Evolutionary conservation across 306 rosid genomes (phyloP).

Genomic region (Rosa lucieae): DNA sequence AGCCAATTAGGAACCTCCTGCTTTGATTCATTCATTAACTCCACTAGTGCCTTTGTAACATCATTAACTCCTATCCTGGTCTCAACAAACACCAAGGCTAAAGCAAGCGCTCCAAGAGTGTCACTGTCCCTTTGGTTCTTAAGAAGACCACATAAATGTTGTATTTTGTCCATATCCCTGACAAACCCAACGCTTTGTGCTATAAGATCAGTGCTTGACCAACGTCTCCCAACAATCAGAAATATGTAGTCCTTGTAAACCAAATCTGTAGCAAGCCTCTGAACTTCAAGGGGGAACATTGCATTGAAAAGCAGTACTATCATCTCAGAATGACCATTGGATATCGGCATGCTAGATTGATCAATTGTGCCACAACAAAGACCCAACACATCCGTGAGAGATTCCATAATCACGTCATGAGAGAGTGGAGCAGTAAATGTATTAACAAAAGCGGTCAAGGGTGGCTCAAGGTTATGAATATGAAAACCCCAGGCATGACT

Average conservation of each 20-base stretch:
- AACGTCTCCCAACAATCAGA: constrained; percentile 38
- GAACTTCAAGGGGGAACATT: too few species aligned
- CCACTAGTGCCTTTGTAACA: constrained; percentile 26
- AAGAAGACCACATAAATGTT: constrained; percentile 28
- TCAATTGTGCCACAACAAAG: too few species aligned
- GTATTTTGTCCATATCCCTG: constrained; percentile 27
- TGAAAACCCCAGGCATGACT: too few species aligned
- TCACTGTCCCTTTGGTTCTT: constrained; percentile 9
- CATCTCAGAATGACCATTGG: too few species aligned
- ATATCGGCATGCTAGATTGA: too few species aligned
- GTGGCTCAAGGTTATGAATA: too few species aligned
- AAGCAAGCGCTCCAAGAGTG: constrained; percentile 15
- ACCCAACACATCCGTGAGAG: too few species aligned
- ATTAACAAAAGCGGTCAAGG: too few species aligned
- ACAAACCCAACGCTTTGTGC: constrained; percentile 29
- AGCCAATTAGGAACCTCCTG: constrained; percentile 45
- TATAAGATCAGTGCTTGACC: constrained; percentile 44
- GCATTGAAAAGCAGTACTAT: too few species aligned
- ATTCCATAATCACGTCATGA: too few species aligned
- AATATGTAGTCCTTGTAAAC: constrained; percentile 39
- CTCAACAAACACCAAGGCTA: constrained; percentile 43
- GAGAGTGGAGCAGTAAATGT: too few species aligned
- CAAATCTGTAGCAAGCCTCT: constrained; percentile 41
- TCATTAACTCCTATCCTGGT: constrained; percentile 32
- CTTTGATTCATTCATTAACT: constrained; percentile 36